Evolutionary conservation across 352 stramenopile species (phyloP).

Genomic region (Pythium aristosporum): DNA sequence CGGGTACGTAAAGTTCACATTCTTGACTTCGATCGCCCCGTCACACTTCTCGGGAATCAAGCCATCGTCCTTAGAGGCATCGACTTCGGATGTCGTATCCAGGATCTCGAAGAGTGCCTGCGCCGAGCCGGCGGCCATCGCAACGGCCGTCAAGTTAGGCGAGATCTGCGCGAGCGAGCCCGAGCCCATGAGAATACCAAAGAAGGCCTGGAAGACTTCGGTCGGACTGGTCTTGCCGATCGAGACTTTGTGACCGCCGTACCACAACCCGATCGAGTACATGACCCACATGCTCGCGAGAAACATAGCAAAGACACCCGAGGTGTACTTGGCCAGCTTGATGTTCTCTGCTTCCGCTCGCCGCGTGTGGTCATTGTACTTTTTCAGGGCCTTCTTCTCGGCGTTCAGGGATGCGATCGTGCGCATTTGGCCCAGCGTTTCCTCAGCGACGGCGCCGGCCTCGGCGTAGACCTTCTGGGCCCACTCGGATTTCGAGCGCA

Average conservation of each 20-base stretch:
- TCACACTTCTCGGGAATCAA: slow-evolving; percentile 32
- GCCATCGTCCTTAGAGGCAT: slow-evolving; percentile 26
- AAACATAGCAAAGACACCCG: slow-evolving; percentile 29
- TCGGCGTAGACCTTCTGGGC: slow-evolving; percentile 33
- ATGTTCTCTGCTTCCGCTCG: slow-evolving; percentile 33
- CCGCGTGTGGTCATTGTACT: slow-evolving; percentile 29
- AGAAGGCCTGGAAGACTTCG: slow-evolving; percentile 34
- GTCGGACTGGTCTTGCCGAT: slow-evolving; percentile 27
- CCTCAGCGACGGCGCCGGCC: slow-evolving; percentile 36
- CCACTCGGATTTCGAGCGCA: slow-evolving; percentile 21
- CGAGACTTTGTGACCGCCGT: slow-evolving; percentile 29
- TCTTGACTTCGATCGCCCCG: slow-evolving; percentile 41
- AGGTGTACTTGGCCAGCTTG: slow-evolving; percentile 25
- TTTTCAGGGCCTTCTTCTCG: slow-evolving; percentile 26
- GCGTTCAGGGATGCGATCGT: slow-evolving; percentile 35
- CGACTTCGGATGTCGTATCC: slow-evolving; percentile 32
- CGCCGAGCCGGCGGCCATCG: slow-evolving; percentile 28
- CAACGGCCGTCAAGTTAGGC: slow-evolving; percentile 33
- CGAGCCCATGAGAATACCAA: slow-evolving; percentile 34
- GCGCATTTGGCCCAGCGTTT: slow-evolving; percentile 37
- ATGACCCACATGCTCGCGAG: slow-evolving; percentile 30
- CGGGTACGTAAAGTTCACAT: slow-evolving; percentile 63
- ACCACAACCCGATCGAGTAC: slow-evolving; percentile 33
- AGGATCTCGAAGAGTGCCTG: slow-evolving; percentile 37
- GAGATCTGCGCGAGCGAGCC: slow-evolving; percentile 35